Percentiles rank a stretch among this genome's conserved stretches.
Evolutionary conservation across 805 yeast species (phyloP).

Genomic region (Candida sphagnicola): DNA sequence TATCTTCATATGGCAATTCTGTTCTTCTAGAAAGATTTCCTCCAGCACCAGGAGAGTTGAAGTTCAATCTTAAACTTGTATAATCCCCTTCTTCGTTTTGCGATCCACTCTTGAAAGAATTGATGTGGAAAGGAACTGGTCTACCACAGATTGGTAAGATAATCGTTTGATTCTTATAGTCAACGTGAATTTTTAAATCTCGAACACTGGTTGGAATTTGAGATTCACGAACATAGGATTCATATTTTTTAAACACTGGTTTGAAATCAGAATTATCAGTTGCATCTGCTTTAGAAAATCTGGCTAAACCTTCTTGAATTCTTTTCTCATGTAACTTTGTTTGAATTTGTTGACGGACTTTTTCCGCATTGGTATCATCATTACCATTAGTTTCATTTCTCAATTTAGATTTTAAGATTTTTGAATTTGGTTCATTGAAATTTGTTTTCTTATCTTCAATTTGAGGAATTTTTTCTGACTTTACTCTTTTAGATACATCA

Average conservation of each 20-base stretch:
- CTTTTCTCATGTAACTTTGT: slow-evolving; percentile 76
- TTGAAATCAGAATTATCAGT: slow-evolving; percentile 56
- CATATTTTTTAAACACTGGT: slow-evolving; percentile 85
- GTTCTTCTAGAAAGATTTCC: slow-evolving; percentile 64
- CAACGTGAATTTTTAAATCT: slow-evolving; percentile 84
- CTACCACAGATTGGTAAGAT: slow-evolving; percentile 90
- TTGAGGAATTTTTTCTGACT: slow-evolving; percentile 35
- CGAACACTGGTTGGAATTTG: slow-evolving; percentile 83
- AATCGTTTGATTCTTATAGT: slow-evolving; percentile 81
- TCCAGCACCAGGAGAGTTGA: slow-evolving; percentile 88
- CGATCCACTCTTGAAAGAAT: slow-evolving; percentile 89
- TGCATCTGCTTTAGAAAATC: slow-evolving; percentile 79
- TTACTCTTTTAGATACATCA: slow-evolving; percentile 34
- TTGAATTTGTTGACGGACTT: slow-evolving; percentile 79
- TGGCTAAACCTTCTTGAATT: slow-evolving; percentile 79
- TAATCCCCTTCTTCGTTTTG: slow-evolving; percentile 95
- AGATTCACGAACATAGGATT: slow-evolving; percentile 88
- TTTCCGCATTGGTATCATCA: slow-evolving; percentile 62
- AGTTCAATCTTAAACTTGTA: slow-evolving; percentile 84
- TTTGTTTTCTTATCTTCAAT: slow-evolving; percentile 25
- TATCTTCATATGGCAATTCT: slow-evolving; percentile 88
- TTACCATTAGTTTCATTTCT: slow-evolving; percentile 75
- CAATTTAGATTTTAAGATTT: slow-evolving; percentile 71
- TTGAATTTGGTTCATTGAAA: slow-evolving; percentile 59
- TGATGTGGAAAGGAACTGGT: slow-evolving; percentile 97